Evolutionary conservation across 176 grass and related monocot genomes (phyloP), one percentile per base, ranked within the genome.

Genomic region (Triticum timopheevii): DNA sequence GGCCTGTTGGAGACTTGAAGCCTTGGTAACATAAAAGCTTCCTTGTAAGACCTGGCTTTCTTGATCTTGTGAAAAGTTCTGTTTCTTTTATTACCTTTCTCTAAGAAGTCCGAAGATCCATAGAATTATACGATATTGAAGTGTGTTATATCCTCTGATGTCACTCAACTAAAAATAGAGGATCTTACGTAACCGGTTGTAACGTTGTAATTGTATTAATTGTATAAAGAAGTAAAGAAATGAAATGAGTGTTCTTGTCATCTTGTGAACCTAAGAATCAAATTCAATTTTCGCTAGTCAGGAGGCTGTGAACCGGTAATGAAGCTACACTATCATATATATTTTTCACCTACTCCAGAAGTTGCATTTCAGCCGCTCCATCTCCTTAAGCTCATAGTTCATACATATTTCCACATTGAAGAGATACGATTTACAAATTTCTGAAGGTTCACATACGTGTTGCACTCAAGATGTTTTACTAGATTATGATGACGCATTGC

Each of bases 1-100:
- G 95, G 9, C 92, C 90, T 28, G 76, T 52, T 25, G 90, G 90
- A 49, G 95, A 97, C 78, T 86, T 97, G 38, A 97, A 97, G 68
- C 86, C 78, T 73, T 97, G 95, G 95, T 94, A 94, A 81, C 79
- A 79, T 25, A 50, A 82, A 83, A 85, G 5, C 8, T 80, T 73
- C 8, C 25, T 10, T 74, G 24, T 13, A 74, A 42, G 17, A 80
- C 7, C 63, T 23, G 47, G 31, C 27, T 38, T 39, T 62, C 52
- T 22, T 67, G 50, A 59, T 77, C 45, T 22, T 83, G 25, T 78
- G 61, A 88, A 58, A 52, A 61, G 25, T 89, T 76, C 71, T 47
- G 22, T 44, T 16, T 76, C 67, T 68, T 54, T 85, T 52, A 52
- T 10, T 16, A 8, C 54, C 36, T 68, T 76, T 27, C 1, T 30